Conservation (phyloP, 306 rosid species). For the Quercus alba region DNA sequence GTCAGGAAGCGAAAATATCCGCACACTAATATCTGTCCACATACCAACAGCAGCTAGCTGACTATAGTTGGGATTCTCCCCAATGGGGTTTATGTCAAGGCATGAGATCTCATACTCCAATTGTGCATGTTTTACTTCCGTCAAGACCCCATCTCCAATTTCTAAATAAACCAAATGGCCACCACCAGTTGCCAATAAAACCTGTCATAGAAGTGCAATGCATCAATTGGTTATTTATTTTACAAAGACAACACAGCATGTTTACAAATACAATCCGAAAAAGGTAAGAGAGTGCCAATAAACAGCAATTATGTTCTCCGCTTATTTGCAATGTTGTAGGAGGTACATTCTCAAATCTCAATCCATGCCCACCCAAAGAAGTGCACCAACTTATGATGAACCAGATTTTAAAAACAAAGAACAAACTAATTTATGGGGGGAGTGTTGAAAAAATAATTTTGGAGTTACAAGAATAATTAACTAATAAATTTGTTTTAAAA, state of each 20-base stretch:
- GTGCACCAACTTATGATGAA: background rate
- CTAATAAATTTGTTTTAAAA: background rate
- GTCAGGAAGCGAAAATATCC: constrained; percentile 85
- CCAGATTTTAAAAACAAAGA: no score
- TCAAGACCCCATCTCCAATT: constrained; percentile 76
- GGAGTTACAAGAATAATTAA: no score
- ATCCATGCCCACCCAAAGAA: background rate
- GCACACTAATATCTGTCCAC: constrained; percentile 98
- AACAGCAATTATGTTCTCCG: background rate
- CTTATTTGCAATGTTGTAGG: background rate
- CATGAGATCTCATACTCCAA: constrained; percentile 93
- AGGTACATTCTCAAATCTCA: background rate
- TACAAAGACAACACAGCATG: background rate
- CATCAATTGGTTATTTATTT: background rate
- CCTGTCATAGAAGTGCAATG: constrained; percentile 52
- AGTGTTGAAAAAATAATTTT: no score
- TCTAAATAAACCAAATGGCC: constrained; percentile 85
- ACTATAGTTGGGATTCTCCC: constrained; percentile 74
- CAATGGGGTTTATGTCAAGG: constrained; percentile 94
- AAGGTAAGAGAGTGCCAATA: background rate
- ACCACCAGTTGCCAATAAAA: constrained; percentile 95
- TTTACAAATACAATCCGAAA: background rate
- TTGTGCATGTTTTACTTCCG: constrained; percentile 57
- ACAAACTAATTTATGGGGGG: no score
- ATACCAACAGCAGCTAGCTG: constrained; percentile 94